Evolutionary conservation across 345 rosid species (phyloP).

Genomic region (Conringia planisiliqua): DNA sequence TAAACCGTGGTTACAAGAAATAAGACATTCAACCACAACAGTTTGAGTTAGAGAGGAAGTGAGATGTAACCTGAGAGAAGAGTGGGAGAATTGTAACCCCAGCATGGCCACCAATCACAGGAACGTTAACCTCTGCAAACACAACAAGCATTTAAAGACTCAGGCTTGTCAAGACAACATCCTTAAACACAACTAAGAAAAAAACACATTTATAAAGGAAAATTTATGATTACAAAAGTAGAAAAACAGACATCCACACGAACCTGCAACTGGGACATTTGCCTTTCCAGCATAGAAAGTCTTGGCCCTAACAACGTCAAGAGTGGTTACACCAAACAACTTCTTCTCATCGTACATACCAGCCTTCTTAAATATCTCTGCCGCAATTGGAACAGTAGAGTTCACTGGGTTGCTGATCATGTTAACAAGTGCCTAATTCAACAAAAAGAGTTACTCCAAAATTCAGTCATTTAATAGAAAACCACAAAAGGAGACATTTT

Average conservation of each 20-base stretch:
- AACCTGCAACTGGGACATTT: slow-evolving; percentile 46
- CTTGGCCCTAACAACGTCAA: slow-evolving; percentile 79
- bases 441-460: neutral
- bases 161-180: neutral
- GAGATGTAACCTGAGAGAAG: slow-evolving; percentile 61
- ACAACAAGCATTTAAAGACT: slow-evolving; percentile 1
- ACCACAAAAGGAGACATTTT: neutral
- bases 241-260: neutral
- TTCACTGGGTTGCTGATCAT: slow-evolving; percentile 89
- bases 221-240: neutral
- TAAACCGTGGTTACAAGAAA: neutral
- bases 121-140: slow-evolving; percentile 64
- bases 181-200: neutral
- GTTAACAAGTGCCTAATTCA: slow-evolving; percentile 55
- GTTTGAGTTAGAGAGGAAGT: neutral
- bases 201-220: neutral
- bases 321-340: slow-evolving; percentile 79
- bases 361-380: slow-evolving; percentile 77
- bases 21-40: neutral
- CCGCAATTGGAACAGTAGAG: slow-evolving; percentile 74
- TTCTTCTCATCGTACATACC: slow-evolving; percentile 67
- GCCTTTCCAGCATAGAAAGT: slow-evolving; percentile 83
- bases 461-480: neutral
- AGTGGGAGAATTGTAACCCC: slow-evolving; percentile 80
- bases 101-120: slow-evolving; percentile 88